phyloP scores from a whole-genome alignment of 2,329 filamentous ascomycete genomes.

The Exophiala sideris region DNA sequence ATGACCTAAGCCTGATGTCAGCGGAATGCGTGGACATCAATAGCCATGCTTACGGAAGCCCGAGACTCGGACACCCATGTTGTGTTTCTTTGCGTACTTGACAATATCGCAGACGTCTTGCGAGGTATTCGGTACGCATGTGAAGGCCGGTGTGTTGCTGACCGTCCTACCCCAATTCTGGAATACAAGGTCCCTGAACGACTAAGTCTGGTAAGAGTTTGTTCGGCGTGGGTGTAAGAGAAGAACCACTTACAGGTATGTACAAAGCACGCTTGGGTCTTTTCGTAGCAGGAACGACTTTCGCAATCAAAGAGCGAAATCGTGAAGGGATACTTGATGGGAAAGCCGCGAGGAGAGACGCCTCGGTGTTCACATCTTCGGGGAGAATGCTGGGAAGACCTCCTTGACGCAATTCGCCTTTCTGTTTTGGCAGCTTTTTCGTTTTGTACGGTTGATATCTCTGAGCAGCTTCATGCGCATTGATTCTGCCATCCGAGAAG shows the following conservation, averaged over 20 bases:
- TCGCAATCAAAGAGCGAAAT: constrained; percentile 14
- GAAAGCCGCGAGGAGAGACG: constrained; percentile 11
- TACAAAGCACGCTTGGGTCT: constrained; percentile 19
- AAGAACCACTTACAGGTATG: constrained; percentile 13
- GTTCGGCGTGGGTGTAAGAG: not conserved
- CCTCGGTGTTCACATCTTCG: constrained; percentile 14
- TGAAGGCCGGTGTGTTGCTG: constrained; percentile 16
- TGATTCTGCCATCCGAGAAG: constrained; percentile 22
- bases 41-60: constrained; percentile 17
- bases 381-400: constrained; percentile 11
- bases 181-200: constrained; percentile 21
- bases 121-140: constrained; percentile 22
- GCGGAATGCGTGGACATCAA: not conserved
- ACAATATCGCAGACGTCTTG: constrained; percentile 22
- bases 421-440: constrained; percentile 5
- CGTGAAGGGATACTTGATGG: constrained; percentile 22
- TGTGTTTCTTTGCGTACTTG: constrained; percentile 23
- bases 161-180: constrained; percentile 20
- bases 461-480: constrained; percentile 18
- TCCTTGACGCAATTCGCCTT: constrained; percentile 10
- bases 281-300: constrained; percentile 14
- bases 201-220: constrained; percentile 6
- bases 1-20: constrained; percentile 14
- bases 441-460: constrained; percentile 12
- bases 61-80: constrained; percentile 21